Conservation (phyloP, 1,284 basidiomycete species). For the Ganoderma sinense region DNA sequence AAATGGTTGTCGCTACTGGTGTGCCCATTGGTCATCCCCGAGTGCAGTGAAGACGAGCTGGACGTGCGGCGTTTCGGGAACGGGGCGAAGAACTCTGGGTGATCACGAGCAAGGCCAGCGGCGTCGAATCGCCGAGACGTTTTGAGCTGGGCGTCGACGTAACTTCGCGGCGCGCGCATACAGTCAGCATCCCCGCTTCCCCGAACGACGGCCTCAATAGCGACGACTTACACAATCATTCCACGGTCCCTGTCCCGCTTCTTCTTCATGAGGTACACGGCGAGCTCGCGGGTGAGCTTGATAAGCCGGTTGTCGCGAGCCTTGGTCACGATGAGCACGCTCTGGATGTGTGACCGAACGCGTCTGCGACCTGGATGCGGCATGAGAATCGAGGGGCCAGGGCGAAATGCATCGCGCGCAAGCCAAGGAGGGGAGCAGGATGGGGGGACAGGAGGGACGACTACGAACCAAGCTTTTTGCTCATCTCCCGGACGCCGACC, state of each 20-base stretch:
- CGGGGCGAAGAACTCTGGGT: conserved; percentile 91
- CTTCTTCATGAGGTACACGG: conserved; percentile 93
- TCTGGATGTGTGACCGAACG: conserved; percentile 92
- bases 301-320: conserved; percentile 97
- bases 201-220: conserved; percentile 8
- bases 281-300: conserved; percentile 92
- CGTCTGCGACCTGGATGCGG: conserved; percentile 80
- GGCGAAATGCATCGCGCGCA: conserved; percentile 21
- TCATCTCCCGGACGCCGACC: conserved; percentile 97
- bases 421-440: conserved; percentile 16
- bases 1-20: conserved; percentile 25
- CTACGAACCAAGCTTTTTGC: conserved; percentile 91
- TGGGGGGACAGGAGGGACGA: conserved; percentile 29
- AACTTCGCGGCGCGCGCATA: conserved; percentile 53
- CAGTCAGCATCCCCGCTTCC: conserved; percentile 4
- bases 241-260: conserved; percentile 70
- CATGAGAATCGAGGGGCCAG: conserved; percentile 29
- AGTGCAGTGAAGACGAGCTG: conserved; percentile 65
- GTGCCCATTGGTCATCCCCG: conserved; percentile 48
- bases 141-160: conserved; percentile 95
- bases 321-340: conserved; percentile 96
- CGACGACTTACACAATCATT: conserved; percentile 71
- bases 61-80: conserved; percentile 78
- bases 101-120: conserved; percentile 83
- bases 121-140: conserved; percentile 95